Evolutionary conservation across 192 early-diverging fungal species (phyloP), one percentile per base, ranked within the genome.

Genomic region (Bifiguratus adelaidae): DNA sequence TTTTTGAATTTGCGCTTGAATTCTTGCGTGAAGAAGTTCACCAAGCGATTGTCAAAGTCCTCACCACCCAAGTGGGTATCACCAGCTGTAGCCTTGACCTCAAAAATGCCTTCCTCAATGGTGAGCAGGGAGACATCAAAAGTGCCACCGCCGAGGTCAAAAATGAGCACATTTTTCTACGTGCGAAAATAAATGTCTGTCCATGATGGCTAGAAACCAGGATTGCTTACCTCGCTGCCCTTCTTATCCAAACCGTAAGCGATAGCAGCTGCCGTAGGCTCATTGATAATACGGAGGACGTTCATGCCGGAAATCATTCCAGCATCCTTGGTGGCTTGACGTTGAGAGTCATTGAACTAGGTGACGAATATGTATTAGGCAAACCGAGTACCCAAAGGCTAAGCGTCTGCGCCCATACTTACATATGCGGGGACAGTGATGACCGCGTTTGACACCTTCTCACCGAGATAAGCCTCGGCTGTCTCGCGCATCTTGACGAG

Each of bases 1-100:
- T 81, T 95, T 87, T 94, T 92, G 86, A 76, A 80, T 85, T 95
- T 95, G 78, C 91, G 90, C 88, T 98, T 96, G 84, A 96, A 95
- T 78, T 96, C 88, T 61, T 88, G 79, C 53, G 73, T 70, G 54
- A 96, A 98, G 87, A 92, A 89, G 64, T 81, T 82, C 59, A 98
- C 91, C 46, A 98, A 72, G 60, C 89, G 85, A 88, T 95, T 96
- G 76, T 98, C 95, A 74, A 98, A 98, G 79, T 98, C 92, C 76
- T 95, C 92, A 67, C 95, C 95, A 71, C 95, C 92, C 74, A 98
- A 82, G 72, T 98, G 91, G 55, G 92, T 98, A 73, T 98, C 92
- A 84, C 92, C 95, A 62, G 92, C 89, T 49, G 93, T 98, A 69
- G 95, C 89, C 85, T 93, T 92, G 70, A 98, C 92, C 73, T 95